Percentiles rank a stretch among this genome's conserved stretches.
Conservation (phyloP, 163 green algal species). For the Coccomyxa subellipsoidea region DNA sequence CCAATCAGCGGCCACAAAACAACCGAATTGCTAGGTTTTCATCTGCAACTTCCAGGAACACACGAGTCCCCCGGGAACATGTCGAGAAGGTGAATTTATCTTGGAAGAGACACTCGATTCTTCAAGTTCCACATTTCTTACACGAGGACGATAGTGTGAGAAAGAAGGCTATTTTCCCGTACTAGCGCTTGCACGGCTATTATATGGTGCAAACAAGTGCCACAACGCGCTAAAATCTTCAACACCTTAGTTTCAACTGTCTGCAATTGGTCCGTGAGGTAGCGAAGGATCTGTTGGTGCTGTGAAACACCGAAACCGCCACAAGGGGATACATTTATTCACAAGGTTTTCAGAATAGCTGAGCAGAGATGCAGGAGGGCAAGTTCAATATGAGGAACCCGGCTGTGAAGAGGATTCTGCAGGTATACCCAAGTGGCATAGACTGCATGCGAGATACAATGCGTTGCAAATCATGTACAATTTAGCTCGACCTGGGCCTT, state of each 20-base stretch:
- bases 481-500: no score
- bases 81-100: no score
- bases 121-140: no score
- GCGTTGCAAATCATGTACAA: no score
- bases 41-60: background rate
- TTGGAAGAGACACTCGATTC: no score
- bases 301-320: no score
- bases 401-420: slow-evolving; percentile 91
- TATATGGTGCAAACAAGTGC: background rate
- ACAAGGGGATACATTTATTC: no score
- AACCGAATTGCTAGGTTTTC: background rate
- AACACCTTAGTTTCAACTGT: background rate
- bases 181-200: no score
- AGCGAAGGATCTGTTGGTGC: background rate
- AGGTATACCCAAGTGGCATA: slow-evolving; percentile 35
- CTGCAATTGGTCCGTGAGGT: no score
- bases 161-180: no score
- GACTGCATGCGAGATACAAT: no score
- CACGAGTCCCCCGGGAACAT: background rate
- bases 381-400: slow-evolving; percentile 76
- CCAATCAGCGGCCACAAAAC: background rate
- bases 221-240: background rate
- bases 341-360: background rate
- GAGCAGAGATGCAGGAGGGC: background rate
- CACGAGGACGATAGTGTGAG: no score